phyloP scores from a whole-genome alignment of 495 filamentous ascomycete species.

The Penicillium longicatenatum region DNA sequence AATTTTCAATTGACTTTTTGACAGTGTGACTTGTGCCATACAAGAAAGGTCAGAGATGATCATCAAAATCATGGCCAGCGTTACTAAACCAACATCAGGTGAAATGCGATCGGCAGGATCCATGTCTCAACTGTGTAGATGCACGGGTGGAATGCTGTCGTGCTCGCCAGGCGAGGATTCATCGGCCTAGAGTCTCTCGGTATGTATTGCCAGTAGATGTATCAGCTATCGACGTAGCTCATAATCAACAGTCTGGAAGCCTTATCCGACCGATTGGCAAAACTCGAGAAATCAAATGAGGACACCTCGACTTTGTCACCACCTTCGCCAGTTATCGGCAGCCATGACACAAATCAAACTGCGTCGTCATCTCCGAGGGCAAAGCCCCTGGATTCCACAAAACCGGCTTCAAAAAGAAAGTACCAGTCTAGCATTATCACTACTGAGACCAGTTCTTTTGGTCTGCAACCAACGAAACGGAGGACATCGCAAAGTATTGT shows the following conservation, averaged over 20 bases:
- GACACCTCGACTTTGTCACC: conserved; percentile 11
- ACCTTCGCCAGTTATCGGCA: conserved; percentile 9
- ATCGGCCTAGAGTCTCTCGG: conserved; percentile 30
- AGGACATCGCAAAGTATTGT: conserved; percentile 15
- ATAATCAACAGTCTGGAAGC: conserved; percentile 21
- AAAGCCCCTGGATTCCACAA: not conserved
- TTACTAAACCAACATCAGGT: conserved; percentile 18
- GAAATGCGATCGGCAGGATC: conserved; percentile 34
- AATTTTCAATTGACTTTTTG: not conserved
- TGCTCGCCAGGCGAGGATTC: conserved; percentile 26
- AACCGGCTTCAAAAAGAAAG: conserved; percentile 13
- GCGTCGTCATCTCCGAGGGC: conserved; percentile 14
- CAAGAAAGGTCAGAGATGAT: conserved; percentile 27
- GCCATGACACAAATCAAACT: conserved; percentile 6
- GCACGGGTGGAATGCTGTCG: conserved; percentile 27
- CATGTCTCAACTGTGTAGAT: conserved; percentile 30
- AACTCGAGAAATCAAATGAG: conserved; percentile 20
- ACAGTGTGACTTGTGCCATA: conserved; percentile 35
- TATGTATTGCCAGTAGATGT: not conserved
- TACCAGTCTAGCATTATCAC: not conserved
- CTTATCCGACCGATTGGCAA: conserved; percentile 25
- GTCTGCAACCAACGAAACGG: conserved; percentile 10
- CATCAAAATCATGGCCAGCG: not conserved
- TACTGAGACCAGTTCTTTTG: not conserved
- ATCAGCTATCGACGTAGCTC: not conserved